Percentiles rank a stretch among this genome's conserved stretches.
phyloP scores from a whole-genome alignment of 257 asterid genomes.

The Nicotiana paniculata region DNA sequence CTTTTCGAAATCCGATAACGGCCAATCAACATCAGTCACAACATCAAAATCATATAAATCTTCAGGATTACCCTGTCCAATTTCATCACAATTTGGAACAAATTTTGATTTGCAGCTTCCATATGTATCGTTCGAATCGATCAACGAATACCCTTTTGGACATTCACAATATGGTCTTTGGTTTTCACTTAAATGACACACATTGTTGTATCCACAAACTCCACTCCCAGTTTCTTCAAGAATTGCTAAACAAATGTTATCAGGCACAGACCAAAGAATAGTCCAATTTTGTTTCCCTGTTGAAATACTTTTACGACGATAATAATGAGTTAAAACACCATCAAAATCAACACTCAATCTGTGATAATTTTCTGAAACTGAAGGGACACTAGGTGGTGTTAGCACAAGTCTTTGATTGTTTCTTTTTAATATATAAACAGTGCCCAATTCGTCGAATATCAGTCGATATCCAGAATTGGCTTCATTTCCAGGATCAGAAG shows the following conservation, averaged over 20 bases:
- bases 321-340: slow-evolving; percentile 39
- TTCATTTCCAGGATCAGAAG: slow-evolving; percentile 17
- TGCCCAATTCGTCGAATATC: slow-evolving; percentile 25
- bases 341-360: slow-evolving; percentile 39
- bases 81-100: slow-evolving; percentile 26
- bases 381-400: slow-evolving; percentile 13
- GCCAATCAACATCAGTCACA: slow-evolving; percentile 37
- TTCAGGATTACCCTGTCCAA: not conserved
- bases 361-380: slow-evolving; percentile 23
- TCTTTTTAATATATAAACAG: slow-evolving; percentile 18
- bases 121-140: slow-evolving; percentile 28
- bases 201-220: slow-evolving; percentile 55
- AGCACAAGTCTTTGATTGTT: slow-evolving; percentile 10
- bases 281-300: slow-evolving; percentile 24
- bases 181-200: slow-evolving; percentile 24
- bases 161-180: slow-evolving; percentile 42
- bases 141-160: slow-evolving; percentile 29
- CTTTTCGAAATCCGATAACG: slow-evolving; percentile 21
- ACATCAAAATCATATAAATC: slow-evolving; percentile 17
- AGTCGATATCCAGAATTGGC: slow-evolving; percentile 29
- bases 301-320: slow-evolving; percentile 26
- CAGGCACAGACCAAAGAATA: slow-evolving; percentile 19
- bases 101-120: slow-evolving; percentile 39
- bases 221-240: slow-evolving; percentile 31
- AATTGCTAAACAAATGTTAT: slow-evolving; percentile 23